Percentiles rank a stretch among this genome's conserved stretches.
These are phyloP conservation scores for Mycosphaerelloides madeirae DNA, from an alignment of 2,329 filamentous ascomycete species.

Conservation along the genomic window DNA sequence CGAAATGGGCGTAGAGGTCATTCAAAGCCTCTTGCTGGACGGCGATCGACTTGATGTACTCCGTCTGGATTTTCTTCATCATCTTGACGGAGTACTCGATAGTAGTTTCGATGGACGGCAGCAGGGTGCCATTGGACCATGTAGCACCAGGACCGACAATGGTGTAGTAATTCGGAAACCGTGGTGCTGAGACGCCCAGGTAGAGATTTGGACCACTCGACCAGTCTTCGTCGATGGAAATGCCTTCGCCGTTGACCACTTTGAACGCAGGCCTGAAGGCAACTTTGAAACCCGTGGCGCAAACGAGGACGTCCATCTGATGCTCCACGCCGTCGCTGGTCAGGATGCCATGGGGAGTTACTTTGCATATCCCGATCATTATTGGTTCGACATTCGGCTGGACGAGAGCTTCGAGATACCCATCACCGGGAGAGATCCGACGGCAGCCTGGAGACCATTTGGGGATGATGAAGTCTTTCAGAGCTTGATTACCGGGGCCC, in stretches of 20 bases:
- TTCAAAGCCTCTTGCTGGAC: conserved; percentile 43
- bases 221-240: conserved; percentile 16
- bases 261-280: conserved; percentile 30
- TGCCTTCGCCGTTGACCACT: conserved; percentile 29
- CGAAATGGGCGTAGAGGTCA: conserved; percentile 41
- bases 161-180: conserved; percentile 27
- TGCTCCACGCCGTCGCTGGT: conserved; percentile 23
- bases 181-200: conserved; percentile 20
- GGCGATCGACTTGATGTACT: conserved; percentile 43
- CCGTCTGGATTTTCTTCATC: conserved; percentile 47
- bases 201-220: conserved; percentile 21
- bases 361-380: conserved; percentile 34
- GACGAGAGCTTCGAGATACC: conserved; percentile 48
- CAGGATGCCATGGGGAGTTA: conserved; percentile 29
- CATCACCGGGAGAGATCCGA: conserved; percentile 46
- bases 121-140: conserved; percentile 3
- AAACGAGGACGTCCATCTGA: conserved; percentile 32
- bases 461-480: conserved; percentile 38
- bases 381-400: conserved; percentile 42
- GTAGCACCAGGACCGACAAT: conserved; percentile 18
- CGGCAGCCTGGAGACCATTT: conserved; percentile 44
- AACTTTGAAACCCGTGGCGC: conserved; percentile 34
- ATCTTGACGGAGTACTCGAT: conserved; percentile 50
- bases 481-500: conserved; percentile 35
- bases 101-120: conserved; percentile 29